A percentile compares a stretch with the other conserved stretches of the same genome.
Conservation (phyloP, 2,329 filamentous ascomycete species). For the Fusarium dlaminii region DNA sequence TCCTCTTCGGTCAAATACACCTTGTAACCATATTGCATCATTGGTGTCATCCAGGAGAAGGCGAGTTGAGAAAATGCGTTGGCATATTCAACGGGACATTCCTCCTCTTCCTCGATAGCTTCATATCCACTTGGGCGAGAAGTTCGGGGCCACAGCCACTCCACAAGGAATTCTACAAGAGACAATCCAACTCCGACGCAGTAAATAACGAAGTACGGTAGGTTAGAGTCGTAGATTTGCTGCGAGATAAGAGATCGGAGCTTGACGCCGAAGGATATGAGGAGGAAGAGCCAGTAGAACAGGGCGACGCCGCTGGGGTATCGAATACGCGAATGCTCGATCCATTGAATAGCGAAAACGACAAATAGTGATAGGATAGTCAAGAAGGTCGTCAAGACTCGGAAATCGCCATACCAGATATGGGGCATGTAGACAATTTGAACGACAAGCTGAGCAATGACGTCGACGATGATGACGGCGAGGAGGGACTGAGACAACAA, state of each 20-base stretch:
- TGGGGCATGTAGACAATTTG: conserved; percentile 76
- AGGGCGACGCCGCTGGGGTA: conserved; percentile 89
- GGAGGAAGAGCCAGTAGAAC: conserved; percentile 90
- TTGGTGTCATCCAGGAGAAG: conserved; percentile 97
- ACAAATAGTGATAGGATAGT: conserved; percentile 78
- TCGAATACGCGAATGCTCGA: conserved; percentile 84
- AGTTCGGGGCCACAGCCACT: conserved; percentile 88
- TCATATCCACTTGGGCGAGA: conserved; percentile 64
- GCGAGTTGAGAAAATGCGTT: conserved; percentile 93
- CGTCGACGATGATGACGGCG: conserved; percentile 72
- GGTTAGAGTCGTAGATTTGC: conserved; percentile 70
- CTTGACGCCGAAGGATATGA: conserved; percentile 82
- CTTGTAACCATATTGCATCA: conserved; percentile 96
- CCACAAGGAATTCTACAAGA: conserved; percentile 75
- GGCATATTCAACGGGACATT: conserved; percentile 86
- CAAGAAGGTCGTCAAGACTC: conserved; percentile 82
- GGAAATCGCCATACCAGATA: conserved; percentile 82
- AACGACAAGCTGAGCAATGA: conserved; percentile 76
- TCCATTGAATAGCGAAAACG: conserved; percentile 83
- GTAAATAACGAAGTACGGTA: conserved; percentile 82
- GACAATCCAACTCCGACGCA: conserved; percentile 76
- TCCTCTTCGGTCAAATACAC: conserved; percentile 94
- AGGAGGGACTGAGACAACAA: conserved; percentile 62
- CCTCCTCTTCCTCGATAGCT: conserved; percentile 66
- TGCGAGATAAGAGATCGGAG: conserved; percentile 86